These are phyloP conservation scores for Trichosporon inkin DNA, from an alignment of 1,284 basidiomycete genomes.

Conservation along the genomic window DNA sequence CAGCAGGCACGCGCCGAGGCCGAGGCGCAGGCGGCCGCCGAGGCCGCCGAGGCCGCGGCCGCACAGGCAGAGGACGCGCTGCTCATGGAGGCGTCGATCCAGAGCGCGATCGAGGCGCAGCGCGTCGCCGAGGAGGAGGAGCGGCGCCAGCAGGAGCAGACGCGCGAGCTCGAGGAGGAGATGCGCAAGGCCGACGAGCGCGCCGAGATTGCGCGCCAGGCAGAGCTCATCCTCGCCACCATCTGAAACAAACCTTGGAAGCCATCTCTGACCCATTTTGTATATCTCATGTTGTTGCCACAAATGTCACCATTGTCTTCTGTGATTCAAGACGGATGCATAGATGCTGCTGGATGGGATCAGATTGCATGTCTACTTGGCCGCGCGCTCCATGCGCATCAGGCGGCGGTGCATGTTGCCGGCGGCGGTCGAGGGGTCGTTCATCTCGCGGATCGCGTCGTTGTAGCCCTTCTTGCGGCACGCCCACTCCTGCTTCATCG, in stretches of 20 bases:
- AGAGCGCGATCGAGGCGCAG: constrained; percentile 43
- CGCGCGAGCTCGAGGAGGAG: constrained; percentile 36
- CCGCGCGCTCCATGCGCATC: not conserved
- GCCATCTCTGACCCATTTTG: not conserved
- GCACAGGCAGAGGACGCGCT: constrained; percentile 41
- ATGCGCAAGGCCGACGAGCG: constrained; percentile 38
- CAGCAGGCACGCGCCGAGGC: constrained; percentile 41
- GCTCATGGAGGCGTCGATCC: constrained; percentile 43
- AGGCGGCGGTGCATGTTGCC: not conserved
- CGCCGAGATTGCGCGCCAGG: constrained; percentile 40
- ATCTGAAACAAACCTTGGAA: constrained; percentile 16
- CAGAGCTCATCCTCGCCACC: constrained; percentile 43
- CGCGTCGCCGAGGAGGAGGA: constrained; percentile 40
- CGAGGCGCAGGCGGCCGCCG: constrained; percentile 31
- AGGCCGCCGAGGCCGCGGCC: constrained; percentile 29
- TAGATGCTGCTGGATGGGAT: no score
- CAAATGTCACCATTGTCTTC: no score
- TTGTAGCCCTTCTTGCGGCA: not conserved
- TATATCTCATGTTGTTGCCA: no score
- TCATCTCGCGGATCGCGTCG: not conserved
- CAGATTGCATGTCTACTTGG: no score
- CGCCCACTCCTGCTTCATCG: not conserved
- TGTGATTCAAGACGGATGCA: no score
- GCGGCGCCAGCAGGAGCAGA: constrained; percentile 33
- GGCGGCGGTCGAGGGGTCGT: not conserved